Conservation (phyloP, 2,329 filamentous ascomycete species). For the Gremmenia infestans region DNA sequence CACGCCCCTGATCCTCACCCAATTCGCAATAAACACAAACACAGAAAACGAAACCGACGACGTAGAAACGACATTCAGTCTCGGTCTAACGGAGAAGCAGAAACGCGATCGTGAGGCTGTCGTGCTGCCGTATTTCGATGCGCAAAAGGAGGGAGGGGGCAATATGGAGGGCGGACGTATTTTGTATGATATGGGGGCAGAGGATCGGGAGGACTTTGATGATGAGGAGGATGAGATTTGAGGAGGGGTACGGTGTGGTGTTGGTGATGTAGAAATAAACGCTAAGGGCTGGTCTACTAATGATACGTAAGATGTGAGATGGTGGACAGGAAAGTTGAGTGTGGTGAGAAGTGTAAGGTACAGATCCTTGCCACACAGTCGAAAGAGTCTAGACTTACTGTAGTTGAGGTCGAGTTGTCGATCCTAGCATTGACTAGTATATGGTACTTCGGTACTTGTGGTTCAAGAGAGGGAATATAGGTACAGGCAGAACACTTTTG, state of each 20-base stretch:
- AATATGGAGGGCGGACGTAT: conserved; percentile 87
- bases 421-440: too few relatives aligned
- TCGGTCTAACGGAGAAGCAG: conserved; percentile 88
- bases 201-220: conserved; percentile 96
- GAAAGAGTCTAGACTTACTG: too few relatives aligned
- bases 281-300: too few relatives aligned
- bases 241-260: background rate
- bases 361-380: too few relatives aligned
- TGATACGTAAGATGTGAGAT: too few relatives aligned
- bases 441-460: too few relatives aligned
- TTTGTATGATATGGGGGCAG: conserved; percentile 91
- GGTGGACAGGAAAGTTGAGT: too few relatives aligned
- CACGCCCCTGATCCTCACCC: conserved; percentile 34
- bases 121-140: conserved; percentile 93
- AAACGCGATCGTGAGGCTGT: conserved; percentile 80
- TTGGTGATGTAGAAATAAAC: too few relatives aligned
- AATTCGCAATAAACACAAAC: background rate
- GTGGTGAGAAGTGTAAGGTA: too few relatives aligned
- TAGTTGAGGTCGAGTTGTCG: too few relatives aligned
- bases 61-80: conserved; percentile 73
- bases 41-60: conserved; percentile 41
- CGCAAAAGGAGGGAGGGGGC: conserved; percentile 71
- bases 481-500: too few relatives aligned
- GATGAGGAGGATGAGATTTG: conserved; percentile 65
- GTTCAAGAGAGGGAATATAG: too few relatives aligned